A percentile compares a stretch with the other conserved stretches of the same genome.
Conservation (phyloP, 2,329 filamentous ascomycete species). For the Talaromyces marneffei region DNA sequence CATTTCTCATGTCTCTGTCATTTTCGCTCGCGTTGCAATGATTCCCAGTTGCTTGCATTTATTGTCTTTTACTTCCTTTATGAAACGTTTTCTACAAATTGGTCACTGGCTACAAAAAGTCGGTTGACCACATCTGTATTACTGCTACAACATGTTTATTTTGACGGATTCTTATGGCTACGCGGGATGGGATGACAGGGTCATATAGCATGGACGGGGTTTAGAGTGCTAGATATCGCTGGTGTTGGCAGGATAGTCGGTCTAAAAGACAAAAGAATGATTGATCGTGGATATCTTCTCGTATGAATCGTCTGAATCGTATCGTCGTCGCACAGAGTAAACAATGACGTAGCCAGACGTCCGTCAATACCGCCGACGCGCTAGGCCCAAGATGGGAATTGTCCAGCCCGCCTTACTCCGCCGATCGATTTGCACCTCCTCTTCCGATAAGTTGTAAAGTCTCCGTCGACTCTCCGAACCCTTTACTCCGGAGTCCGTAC, state of each 20-base stretch:
- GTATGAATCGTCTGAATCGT: not conserved
- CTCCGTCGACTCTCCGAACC: not conserved
- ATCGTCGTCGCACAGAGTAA: not conserved
- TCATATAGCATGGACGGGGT: not conserved
- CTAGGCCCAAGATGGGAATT: no score
- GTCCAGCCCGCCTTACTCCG: no score
- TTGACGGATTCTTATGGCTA: not conserved
- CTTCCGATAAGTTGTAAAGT: no score
- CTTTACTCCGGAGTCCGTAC: no score
- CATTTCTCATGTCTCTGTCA: slow-evolving; percentile 10
- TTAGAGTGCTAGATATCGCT: not conserved
- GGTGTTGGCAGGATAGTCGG: not conserved
- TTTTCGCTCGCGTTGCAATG: slow-evolving; percentile 15
- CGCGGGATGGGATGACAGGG: not conserved
- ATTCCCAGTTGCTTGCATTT: slow-evolving; percentile 20
- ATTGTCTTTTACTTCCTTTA: slow-evolving; percentile 19
- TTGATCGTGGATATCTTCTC: not conserved
- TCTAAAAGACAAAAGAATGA: not conserved
- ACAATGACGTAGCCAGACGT: slow-evolving; percentile 5
- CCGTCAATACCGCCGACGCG: no score
- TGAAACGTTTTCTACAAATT: not conserved
- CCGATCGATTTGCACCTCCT: not conserved
- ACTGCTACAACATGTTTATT: not conserved
- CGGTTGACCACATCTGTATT: not conserved
- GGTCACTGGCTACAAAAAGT: not conserved